Base-by-base conservation (phyloP, 805 yeast genomes). In the Blastobotrys chiropterorum region DNA sequence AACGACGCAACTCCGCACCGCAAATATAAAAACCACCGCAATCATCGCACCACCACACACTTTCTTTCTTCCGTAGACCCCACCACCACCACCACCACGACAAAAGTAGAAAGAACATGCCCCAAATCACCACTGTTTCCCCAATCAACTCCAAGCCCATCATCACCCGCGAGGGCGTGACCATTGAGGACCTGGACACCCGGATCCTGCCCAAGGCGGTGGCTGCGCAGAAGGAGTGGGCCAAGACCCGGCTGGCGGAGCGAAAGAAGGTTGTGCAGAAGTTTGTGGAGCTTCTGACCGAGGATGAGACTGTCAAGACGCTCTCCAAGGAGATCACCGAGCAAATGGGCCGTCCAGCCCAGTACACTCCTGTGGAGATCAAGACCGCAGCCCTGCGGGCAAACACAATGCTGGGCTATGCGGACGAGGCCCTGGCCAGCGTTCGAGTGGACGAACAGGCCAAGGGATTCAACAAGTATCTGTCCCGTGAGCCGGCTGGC, bases 401-500 rank as follows among this genome's bases (percentile, higher is more conserved):
- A 26, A 50, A 58, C 19, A 54, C 55, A 15, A 52, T 67, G 52
- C 50, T 67, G 47, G 57, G 51, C 6, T 59, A 54, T 41, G 69
- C 69, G 21, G 69, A 66, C 41, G 59, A 61, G 48, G 69, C 67
- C 0, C 59, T 67, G 31, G 60, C 60, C n/a, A 50, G 57, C 7
- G 62, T 58, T n/a, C 61, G 58, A 4, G 69, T 64, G 11, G 66
- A 64, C 39, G 59, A 52, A 17, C 56, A 46, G 2, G 51, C 55
- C n/a, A 43, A 45, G 20, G 52, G 51, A 41, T 64, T 67, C 60
- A 60, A 60, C 17, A 64, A 64, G 51, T 67, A 63, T 54, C 54
- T 67, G n/a, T 59, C 68, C 16, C 82, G 81, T 58, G 95, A 87
- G 72, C 95, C 96, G 56, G 74, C 85, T 60, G 96, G 95, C 68